These are phyloP conservation scores for Hymenoscyphus repandus DNA, from an alignment of 2,329 filamentous ascomycete genomes.

Conservation along the genomic window DNA sequence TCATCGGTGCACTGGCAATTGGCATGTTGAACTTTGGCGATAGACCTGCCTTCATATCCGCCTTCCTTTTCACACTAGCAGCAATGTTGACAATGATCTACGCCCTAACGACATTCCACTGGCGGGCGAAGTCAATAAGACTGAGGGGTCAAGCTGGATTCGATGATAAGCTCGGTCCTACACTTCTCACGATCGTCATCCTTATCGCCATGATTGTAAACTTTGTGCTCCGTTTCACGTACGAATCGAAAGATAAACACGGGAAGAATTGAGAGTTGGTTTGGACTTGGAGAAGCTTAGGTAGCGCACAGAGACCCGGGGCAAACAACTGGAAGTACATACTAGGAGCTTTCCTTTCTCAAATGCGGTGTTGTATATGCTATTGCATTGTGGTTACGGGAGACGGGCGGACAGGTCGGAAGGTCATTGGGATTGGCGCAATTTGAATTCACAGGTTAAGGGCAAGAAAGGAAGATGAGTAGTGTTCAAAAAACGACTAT, in stretches of 20 bases:
- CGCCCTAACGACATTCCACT: constrained; percentile 91
- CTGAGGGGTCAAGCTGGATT: constrained; percentile 91
- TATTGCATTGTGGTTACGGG: too few relatives aligned
- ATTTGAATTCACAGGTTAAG: too few relatives aligned
- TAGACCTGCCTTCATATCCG: constrained; percentile 85
- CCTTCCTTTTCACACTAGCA: constrained; percentile 88
- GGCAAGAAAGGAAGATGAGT: too few relatives aligned
- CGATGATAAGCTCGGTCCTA: constrained; percentile 92
- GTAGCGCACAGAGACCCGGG: background rate
- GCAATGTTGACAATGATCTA: constrained; percentile 96
- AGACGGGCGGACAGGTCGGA: too few relatives aligned
- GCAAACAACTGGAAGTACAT: too few relatives aligned
- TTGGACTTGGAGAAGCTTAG: background rate
- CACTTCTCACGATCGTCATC: constrained; percentile 79
- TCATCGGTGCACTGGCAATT: constrained; percentile 92
- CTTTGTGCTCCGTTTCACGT: constrained; percentile 74
- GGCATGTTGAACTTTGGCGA: constrained; percentile 98
- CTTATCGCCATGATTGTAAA: constrained; percentile 91
- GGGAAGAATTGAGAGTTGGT: constrained; percentile 8
- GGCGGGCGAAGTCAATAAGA: constrained; percentile 89
- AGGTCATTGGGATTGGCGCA: too few relatives aligned
- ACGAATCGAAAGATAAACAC: constrained; percentile 25
- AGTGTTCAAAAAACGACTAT: too few relatives aligned
- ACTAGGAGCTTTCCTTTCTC: too few relatives aligned
- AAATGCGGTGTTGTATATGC: too few relatives aligned